A percentile compares a stretch with the other conserved stretches of the same genome.
These are phyloP conservation scores for Podospora australis DNA, from an alignment of 495 filamentous ascomycete genomes.

Conservation along the genomic window DNA sequence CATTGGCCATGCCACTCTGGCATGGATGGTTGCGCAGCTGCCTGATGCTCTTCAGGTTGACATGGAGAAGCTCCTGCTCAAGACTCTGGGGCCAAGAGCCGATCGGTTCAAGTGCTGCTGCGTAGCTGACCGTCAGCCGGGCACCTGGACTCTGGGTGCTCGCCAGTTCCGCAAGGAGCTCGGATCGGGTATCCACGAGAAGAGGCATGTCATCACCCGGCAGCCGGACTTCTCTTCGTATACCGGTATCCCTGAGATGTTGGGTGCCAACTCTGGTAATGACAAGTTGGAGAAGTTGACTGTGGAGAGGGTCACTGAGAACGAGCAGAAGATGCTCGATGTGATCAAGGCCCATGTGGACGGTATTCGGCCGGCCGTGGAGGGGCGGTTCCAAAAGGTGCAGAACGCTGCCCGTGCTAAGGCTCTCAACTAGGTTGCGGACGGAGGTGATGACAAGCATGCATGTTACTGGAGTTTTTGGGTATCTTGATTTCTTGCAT, in stretches of 20 bases:
- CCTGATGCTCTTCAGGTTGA: not conserved
- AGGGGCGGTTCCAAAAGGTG: too few relatives aligned
- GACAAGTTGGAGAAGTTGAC: not conserved
- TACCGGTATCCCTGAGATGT: not conserved
- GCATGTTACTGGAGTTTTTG: too few relatives aligned
- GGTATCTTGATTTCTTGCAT: too few relatives aligned
- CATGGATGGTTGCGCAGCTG: constrained; percentile 55
- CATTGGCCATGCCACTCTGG: constrained; percentile 52
- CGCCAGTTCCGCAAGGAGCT: not conserved
- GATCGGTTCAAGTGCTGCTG: not conserved
- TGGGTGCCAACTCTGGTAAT: not conserved
- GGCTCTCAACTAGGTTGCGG: too few relatives aligned
- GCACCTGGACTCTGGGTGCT: not conserved
- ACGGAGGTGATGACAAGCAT: too few relatives aligned
- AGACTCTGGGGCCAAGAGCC: not conserved
- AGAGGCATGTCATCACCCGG: not conserved
- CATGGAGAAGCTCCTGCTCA: not conserved
- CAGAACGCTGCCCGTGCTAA: too few relatives aligned
- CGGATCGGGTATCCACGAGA: not conserved
- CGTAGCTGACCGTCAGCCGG: not conserved
- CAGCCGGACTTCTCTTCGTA: not conserved
- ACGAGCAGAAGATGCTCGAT: not conserved
- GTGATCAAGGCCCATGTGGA: not conserved
- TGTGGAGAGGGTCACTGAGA: not conserved
- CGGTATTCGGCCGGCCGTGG: too few relatives aligned